Base-by-base conservation (phyloP, 805 yeast species). In the Candida koratica region DNA sequence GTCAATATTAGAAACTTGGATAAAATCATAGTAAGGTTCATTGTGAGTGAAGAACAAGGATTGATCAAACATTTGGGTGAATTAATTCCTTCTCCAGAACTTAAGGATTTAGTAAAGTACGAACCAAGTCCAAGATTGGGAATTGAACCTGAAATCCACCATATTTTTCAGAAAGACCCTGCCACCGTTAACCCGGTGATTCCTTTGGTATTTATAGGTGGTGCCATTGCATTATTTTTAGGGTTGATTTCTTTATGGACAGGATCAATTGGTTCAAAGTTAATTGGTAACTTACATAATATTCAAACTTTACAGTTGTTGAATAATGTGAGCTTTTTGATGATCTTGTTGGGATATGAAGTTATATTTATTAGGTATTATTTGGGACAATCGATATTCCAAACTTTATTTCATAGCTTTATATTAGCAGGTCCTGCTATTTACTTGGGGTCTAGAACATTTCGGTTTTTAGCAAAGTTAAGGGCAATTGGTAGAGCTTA, bases 381-480 rank as follows among this genome's bases (percentile, higher is more conserved):
- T 58, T 52, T 73, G 46, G 73, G 76, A 13, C 65, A 75, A 23
- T 68, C 81, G 11, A 79, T 83, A 26, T 83, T 83, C 56, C 63
- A 68, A 12, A 72, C 86, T 5, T 51, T 83, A 25, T 60, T 64
- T 44, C 65, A 75, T 42, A 53, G 64, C 14, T 62, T 65, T 5
- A 48, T 77, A 15, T 58, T 81, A 37, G 73, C 72, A 4, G 67
- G 77, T 1, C 69, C 82, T 22, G 64, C 80, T 19, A 52, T 83
- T 26, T 69, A 71, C 52, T 58, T 77, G 35, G 93, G 93, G 10
- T 69, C 83, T n/a, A 73, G 75, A 47, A 81, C 80, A 12, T 69
- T 85, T 49, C 69, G 81, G 51, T 67, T 59, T 37, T 69, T 67
- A 47, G 55, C 56, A 15, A 40, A 46, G 20, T 52, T 51, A 39